Evolutionary conservation across 768 basidiomycete species (phyloP).

Genomic region (Mrakia gelida): DNA sequence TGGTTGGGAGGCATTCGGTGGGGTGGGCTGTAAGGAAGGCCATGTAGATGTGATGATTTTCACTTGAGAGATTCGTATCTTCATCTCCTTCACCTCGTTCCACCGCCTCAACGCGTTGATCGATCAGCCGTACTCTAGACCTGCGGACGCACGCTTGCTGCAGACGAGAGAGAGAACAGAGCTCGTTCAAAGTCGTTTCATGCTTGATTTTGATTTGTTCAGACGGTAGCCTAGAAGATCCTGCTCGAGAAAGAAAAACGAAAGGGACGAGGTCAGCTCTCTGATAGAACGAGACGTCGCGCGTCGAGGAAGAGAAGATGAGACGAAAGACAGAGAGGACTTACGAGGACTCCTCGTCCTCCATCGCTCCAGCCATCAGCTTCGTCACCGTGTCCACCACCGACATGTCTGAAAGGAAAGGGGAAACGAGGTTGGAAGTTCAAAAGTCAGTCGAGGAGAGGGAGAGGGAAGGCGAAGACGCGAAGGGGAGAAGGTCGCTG

Average conservation of each 20-base stretch:
- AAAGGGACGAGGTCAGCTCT: not conserved
- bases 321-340: not conserved
- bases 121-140: too few species aligned
- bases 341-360: not conserved
- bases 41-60: too few species aligned
- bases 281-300: not conserved
- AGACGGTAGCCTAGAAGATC: not conserved
- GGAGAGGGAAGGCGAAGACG: not conserved
- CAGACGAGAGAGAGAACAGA: too few species aligned
- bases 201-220: not conserved
- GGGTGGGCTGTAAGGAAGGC: too few species aligned
- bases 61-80: too few species aligned
- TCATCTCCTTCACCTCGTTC: too few species aligned
- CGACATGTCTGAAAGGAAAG: constrained; percentile 12
- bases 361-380: constrained; percentile 6
- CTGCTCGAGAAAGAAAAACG: not conserved
- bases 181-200: constrained; percentile 7
- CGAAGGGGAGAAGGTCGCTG: too few species aligned
- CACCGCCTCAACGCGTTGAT: too few species aligned
- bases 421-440: not conserved
- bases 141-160: too few species aligned
- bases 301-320: not conserved
- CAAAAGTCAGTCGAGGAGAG: not conserved
- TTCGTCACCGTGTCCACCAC: constrained; percentile 12
- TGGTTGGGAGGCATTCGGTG: too few species aligned